Percentiles rank a stretch among this genome's conserved stretches.
phyloP scores from a whole-genome alignment of 139 green algal genomes.

The Diplosphaera chodatii region DNA sequence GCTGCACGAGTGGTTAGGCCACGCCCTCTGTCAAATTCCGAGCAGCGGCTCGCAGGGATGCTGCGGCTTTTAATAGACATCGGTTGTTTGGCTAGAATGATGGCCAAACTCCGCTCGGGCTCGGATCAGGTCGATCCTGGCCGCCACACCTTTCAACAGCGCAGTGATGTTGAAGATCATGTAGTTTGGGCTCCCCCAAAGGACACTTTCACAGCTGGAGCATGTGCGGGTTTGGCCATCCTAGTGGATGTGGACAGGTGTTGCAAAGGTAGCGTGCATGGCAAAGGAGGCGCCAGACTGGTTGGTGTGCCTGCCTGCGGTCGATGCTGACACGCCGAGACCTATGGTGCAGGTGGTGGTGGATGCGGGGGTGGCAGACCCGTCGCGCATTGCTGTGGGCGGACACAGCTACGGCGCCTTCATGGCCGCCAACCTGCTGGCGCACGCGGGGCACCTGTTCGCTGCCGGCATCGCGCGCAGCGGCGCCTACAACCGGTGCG shows the following conservation, averaged over 20 bases:
- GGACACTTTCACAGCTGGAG: too few species aligned
- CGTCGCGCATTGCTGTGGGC: conserved; percentile 68
- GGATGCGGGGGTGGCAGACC: conserved; percentile 69
- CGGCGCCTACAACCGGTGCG: conserved; percentile 77
- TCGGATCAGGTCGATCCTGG: too few species aligned
- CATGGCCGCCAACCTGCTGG: conserved; percentile 85
- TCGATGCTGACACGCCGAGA: not conserved
- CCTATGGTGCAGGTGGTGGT: conserved; percentile 57
- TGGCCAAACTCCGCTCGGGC: too few species aligned
- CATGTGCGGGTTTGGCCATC: too few species aligned
- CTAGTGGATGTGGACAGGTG: too few species aligned
- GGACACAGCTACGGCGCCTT: conserved; percentile 92
- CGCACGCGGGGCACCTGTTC: conserved; percentile 85
- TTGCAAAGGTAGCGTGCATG: too few species aligned
- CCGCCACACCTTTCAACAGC: too few species aligned
- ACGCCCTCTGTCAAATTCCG: not conserved
- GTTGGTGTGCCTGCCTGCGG: too few species aligned
- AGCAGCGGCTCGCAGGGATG: not conserved
- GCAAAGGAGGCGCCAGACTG: too few species aligned
- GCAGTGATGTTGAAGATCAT: too few species aligned
- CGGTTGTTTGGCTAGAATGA: too few species aligned
- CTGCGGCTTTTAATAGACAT: not conserved
- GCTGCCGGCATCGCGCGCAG: conserved; percentile 76
- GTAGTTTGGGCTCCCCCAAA: too few species aligned
- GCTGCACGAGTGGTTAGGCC: not conserved